Conservation (phyloP, 768 basidiomycete species). For the Xanthoconium purpureum region DNA sequence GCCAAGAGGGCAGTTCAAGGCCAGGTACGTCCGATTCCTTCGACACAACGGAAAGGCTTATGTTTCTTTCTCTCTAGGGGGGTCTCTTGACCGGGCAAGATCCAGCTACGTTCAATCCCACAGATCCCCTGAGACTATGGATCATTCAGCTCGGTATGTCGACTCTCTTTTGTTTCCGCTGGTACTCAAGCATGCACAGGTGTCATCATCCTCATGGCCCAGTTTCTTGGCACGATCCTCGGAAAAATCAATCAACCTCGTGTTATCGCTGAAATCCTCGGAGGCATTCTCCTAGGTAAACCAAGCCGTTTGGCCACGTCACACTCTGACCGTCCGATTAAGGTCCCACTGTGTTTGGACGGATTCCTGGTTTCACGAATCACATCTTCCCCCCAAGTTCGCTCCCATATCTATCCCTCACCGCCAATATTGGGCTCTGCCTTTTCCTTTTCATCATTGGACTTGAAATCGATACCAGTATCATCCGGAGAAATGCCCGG, state of each 20-base stretch:
- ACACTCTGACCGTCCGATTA: conserved; percentile 39
- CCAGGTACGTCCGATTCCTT: conserved; percentile 21
- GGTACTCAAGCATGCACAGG: conserved; percentile 34
- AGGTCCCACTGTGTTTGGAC: conserved; percentile 60
- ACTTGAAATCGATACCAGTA: conserved; percentile 77
- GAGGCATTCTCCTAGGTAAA: conserved; percentile 77
- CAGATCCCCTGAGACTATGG: conserved; percentile 75
- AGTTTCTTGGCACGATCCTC: conserved; percentile 64
- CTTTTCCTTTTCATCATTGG: conserved; percentile 93
- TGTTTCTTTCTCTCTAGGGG: conserved; percentile 44
- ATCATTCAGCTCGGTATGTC: conserved; percentile 68
- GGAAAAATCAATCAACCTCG: conserved; percentile 77
- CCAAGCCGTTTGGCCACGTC: conserved; percentile 48
- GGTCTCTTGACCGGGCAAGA: conserved; percentile 78
- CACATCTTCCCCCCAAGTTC: conserved; percentile 80
- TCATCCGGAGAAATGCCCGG: conserved; percentile 76
- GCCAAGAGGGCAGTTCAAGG: conserved; percentile 24
- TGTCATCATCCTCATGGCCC: conserved; percentile 80
- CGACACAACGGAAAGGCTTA: not conserved
- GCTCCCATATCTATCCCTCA: conserved; percentile 73
- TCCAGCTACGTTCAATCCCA: conserved; percentile 56
- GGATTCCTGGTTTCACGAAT: conserved; percentile 86
- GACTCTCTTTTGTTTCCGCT: too few species aligned
- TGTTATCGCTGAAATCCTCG: conserved; percentile 91
- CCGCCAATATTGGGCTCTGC: conserved; percentile 87